Evolutionary conservation across 2,329 filamentous ascomycete genomes (phyloP).

Genomic region (Epichloe coenophiala): DNA sequence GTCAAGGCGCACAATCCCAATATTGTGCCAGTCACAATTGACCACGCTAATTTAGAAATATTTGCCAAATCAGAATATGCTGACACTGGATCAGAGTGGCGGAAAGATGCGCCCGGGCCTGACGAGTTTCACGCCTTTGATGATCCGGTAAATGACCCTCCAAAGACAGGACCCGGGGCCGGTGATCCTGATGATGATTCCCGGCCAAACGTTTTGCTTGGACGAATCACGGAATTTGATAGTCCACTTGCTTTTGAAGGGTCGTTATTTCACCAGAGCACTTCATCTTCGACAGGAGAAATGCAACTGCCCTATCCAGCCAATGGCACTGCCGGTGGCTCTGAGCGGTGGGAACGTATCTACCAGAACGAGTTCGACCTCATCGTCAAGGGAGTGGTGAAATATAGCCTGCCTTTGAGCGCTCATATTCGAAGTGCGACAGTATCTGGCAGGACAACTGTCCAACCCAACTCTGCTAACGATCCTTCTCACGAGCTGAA

Average conservation of each 20-base stretch:
- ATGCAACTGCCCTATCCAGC: slow-evolving; percentile 72
- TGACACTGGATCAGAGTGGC: slow-evolving; percentile 52
- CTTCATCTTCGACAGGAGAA: slow-evolving; percentile 64
- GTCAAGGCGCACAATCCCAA: slow-evolving; percentile 89
- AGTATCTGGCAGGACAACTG: slow-evolving; percentile 44
- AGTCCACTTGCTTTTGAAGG: slow-evolving; percentile 81
- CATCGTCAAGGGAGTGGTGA: slow-evolving; percentile 79
- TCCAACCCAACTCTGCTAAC: slow-evolving; percentile 50
- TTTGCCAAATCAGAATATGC: slow-evolving; percentile 91
- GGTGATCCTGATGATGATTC: slow-evolving; percentile 49
- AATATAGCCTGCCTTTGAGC: slow-evolving; percentile 58
- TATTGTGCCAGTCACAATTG: slow-evolving; percentile 73
- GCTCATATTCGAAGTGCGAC: slow-evolving; percentile 44
- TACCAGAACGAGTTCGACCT: slow-evolving; percentile 87
- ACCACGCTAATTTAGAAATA: slow-evolving; percentile 77
- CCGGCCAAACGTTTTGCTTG: slow-evolving; percentile 75
- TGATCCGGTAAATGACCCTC: slow-evolving; percentile 24
- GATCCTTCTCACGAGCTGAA: slow-evolving; percentile 56
- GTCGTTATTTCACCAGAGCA: slow-evolving; percentile 65
- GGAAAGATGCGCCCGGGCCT: slow-evolving; percentile 25
- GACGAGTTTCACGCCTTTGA: slow-evolving; percentile 15
- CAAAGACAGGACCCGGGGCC: slow-evolving; percentile 19
- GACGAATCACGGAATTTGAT: slow-evolving; percentile 75
- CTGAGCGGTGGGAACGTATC: slow-evolving; percentile 79
- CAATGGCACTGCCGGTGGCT: slow-evolving; percentile 77